Percentiles rank a stretch among this genome's conserved stretches.
Conservation (phyloP, 768 basidiomycete species). For the Mrakia gelida region DNA sequence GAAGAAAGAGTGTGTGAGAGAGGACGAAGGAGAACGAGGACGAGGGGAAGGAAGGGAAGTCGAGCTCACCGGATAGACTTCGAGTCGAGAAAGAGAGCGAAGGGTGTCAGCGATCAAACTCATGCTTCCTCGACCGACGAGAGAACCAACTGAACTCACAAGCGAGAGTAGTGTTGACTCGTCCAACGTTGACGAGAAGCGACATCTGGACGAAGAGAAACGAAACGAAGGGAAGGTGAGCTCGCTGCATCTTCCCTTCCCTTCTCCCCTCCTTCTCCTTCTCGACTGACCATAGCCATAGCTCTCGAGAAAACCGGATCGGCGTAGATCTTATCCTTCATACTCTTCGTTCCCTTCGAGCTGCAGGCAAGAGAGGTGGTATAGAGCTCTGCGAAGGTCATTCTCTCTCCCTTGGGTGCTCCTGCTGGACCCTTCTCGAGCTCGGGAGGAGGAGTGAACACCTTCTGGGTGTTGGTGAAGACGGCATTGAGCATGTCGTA, state of each 20-base stretch:
- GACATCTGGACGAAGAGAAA: conserved; percentile 68
- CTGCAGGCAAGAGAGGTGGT: conserved; percentile 72
- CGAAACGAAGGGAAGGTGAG: conserved; percentile 52
- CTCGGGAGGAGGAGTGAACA: conserved; percentile 58
- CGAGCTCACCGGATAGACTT: conserved; percentile 48
- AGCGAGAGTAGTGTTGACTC: conserved; percentile 77
- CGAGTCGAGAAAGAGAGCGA: too few species aligned
- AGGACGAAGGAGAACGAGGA: not conserved
- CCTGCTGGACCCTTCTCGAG: conserved; percentile 35
- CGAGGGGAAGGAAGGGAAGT: not conserved
- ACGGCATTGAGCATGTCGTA: conserved; percentile 75
- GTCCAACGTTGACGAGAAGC: conserved; percentile 69
- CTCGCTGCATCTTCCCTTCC: conserved; percentile 25
- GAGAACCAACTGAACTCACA: conserved; percentile 37
- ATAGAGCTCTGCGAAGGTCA: conserved; percentile 79
- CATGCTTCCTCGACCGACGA: not conserved
- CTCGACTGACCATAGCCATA: not conserved
- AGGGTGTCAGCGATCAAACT: not conserved
- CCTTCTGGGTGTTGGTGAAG: conserved; percentile 63
- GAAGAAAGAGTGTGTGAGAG: conserved; percentile 41
- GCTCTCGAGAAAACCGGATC: conserved; percentile 5
- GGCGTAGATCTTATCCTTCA: conserved; percentile 68
- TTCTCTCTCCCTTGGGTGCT: conserved; percentile 44
- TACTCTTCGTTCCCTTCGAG: conserved; percentile 62
- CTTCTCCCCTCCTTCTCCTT: not conserved